A percentile compares a stretch with the other conserved stretches of the same genome.
phyloP scores from a whole-genome alignment of 805 yeast species.

The Spencermartinsiella europaea region DNA sequence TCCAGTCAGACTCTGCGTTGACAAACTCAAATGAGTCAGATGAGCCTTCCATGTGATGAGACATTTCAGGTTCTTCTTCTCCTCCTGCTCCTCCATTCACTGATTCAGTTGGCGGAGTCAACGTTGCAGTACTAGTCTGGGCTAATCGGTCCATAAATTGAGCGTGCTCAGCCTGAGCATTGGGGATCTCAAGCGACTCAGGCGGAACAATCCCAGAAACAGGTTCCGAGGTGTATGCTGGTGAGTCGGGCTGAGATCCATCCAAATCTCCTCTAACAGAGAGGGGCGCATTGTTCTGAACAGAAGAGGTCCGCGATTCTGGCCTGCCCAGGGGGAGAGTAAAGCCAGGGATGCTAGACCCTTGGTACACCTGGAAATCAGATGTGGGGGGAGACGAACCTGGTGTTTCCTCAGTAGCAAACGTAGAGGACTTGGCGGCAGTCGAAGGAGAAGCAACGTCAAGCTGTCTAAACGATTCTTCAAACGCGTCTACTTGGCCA shows the following conservation, averaged over 20 bases:
- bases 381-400: conserved; percentile 28
- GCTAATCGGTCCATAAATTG: background rate
- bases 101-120: conserved; percentile 9
- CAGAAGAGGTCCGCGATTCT: conserved; percentile 81
- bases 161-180: background rate
- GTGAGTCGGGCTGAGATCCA: conserved; percentile 38
- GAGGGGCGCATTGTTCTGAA: conserved; percentile 85
- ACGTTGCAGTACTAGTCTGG: background rate
- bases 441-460: conserved; percentile 25
- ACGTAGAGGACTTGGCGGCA: conserved; percentile 22
- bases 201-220: conserved; percentile 30
- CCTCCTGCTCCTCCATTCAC: too few relatives aligned
- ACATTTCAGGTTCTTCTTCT: conserved; percentile 1
- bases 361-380: conserved; percentile 20
- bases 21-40: conserved; percentile 33
- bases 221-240: conserved; percentile 31
- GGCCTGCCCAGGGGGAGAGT: conserved; percentile 54
- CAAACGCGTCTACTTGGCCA: conserved; percentile 15
- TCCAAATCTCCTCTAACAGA: conserved; percentile 78
- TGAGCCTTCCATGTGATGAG: conserved; percentile 8
- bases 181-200: conserved; percentile 11
- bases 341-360: conserved; percentile 27
- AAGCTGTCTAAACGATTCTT: conserved; percentile 23
- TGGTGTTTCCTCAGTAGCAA: conserved; percentile 26
- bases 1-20: conserved; percentile 26